Percentiles rank a stretch among this genome's conserved stretches.
Evolutionary conservation across 805 yeast genomes (phyloP).

Genomic region (Priceomyces castillae): DNA sequence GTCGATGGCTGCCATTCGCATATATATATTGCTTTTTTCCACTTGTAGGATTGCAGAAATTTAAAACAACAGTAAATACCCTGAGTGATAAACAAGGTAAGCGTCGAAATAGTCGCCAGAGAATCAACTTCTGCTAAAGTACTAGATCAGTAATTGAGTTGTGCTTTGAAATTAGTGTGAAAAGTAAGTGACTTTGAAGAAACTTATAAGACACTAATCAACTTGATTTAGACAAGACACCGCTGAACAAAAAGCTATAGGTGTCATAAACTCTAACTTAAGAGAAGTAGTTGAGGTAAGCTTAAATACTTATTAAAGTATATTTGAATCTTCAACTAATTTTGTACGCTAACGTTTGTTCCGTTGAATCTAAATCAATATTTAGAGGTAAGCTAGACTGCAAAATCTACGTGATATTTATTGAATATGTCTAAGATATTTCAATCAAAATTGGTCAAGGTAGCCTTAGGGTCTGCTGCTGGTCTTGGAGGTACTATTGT

Average conservation of each 20-base stretch:
- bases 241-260: background rate
- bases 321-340: background rate
- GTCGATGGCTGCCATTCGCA: constrained; percentile 2
- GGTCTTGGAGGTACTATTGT: constrained; percentile 35
- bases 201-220: background rate
- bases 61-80: background rate
- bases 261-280: background rate
- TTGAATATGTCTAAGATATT: constrained; percentile 17
- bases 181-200: background rate
- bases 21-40: constrained; percentile 5
- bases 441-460: constrained; percentile 28
- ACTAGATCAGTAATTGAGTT: background rate
- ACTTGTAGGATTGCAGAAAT: background rate
- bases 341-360: background rate
- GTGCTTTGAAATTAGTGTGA: background rate
- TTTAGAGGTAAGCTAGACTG: background rate
- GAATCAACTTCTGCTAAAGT: background rate
- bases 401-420: background rate
- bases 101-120: background rate
- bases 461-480: constrained; percentile 30
- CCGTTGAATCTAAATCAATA: background rate
- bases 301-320: no score
- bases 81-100: background rate
- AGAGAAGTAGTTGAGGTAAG: background rate
- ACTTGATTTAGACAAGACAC: background rate